Percentiles rank a stretch among this genome's conserved stretches.
phyloP scores from a whole-genome alignment of 768 basidiomycete species.

The Leccinum truebloodii region DNA sequence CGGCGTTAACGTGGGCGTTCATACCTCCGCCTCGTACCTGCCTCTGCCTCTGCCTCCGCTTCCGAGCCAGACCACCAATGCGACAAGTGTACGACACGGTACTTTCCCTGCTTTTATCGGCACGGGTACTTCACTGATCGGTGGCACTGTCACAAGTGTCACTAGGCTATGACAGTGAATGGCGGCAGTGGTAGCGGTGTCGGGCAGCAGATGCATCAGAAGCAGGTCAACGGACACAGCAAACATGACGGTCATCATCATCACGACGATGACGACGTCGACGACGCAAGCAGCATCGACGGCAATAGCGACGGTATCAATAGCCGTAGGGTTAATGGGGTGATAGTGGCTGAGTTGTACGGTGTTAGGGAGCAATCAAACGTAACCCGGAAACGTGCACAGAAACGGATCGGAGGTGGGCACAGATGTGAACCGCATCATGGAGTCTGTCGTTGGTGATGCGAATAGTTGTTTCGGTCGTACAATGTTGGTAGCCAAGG shows the following conservation, averaged over 20 bases:
- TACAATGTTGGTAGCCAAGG: no score
- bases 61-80: constrained; percentile 44
- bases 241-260: not conserved
- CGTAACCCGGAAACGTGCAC: no score
- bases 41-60: not conserved
- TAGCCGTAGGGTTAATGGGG: not conserved
- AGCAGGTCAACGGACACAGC: not conserved
- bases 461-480: no score
- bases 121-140: constrained; percentile 26
- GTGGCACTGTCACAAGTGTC: constrained; percentile 48
- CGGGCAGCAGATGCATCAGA: not conserved
- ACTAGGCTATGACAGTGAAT: constrained; percentile 29
- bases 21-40: not conserved
- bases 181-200: not conserved
- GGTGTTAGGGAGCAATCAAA: no score
- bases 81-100: constrained; percentile 61
- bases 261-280: not conserved
- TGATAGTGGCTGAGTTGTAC: not conserved
- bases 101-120: constrained; percentile 75
- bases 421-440: no score
- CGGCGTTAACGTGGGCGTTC: not conserved
- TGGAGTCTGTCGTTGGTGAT: no score
- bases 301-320: not conserved
- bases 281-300: not conserved
- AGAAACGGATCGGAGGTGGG: no score